These are phyloP conservation scores for Cymbomonas tetramitiformis DNA, from an alignment of 139 green algal species.

Conservation along the genomic window DNA sequence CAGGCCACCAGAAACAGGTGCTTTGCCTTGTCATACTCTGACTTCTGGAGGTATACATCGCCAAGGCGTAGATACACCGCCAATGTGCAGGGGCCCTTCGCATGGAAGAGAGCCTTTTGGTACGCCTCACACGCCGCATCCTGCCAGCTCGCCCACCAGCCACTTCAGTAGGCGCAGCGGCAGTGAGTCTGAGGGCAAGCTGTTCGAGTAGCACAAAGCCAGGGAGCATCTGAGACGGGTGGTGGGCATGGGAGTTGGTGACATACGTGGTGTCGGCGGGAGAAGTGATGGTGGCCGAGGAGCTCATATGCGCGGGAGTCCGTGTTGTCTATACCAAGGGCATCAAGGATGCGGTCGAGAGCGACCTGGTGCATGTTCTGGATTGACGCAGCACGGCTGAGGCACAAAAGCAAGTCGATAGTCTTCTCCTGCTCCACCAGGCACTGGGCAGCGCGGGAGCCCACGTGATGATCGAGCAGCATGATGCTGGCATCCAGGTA, in stretches of 20 bases:
- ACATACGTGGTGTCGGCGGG: too few relatives aligned
- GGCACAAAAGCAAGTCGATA: not conserved
- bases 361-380: not conserved
- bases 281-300: not conserved
- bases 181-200: too few relatives aligned
- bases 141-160: too few relatives aligned
- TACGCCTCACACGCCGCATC: too few relatives aligned
- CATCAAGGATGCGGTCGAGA: not conserved
- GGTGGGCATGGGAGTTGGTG: too few relatives aligned
- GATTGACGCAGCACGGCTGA: not conserved
- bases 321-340: not conserved
- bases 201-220: too few relatives aligned
- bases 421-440: not conserved
- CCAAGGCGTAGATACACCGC: too few relatives aligned
- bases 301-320: not conserved
- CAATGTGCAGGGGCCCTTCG: too few relatives aligned
- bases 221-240: too few relatives aligned
- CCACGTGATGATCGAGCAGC: not conserved
- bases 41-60: too few relatives aligned
- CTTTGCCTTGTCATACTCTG: not conserved
- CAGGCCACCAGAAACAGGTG: conserved; percentile 4
- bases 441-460: not conserved
- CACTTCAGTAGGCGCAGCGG: too few relatives aligned
- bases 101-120: too few relatives aligned
- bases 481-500: not conserved